phyloP scores from a whole-genome alignment of 495 filamentous ascomycete genomes.

The Trichocladium antarcticum region DNA sequence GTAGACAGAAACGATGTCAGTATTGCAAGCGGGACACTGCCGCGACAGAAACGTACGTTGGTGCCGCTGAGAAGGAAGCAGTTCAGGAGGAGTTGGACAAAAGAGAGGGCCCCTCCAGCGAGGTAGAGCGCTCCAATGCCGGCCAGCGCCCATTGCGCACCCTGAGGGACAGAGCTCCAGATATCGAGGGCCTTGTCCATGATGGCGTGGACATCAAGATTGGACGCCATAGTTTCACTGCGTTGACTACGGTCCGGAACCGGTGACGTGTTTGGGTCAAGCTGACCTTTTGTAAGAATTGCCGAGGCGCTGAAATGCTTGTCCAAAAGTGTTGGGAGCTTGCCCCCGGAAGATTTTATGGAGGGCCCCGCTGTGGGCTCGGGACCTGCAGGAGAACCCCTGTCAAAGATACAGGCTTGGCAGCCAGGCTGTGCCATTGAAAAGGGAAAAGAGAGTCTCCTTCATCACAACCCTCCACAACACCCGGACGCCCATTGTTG shows the following conservation, averaged over 20 bases:
- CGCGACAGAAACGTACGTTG: conserved; percentile 33
- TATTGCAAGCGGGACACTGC: not conserved
- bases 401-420: too few relatives aligned
- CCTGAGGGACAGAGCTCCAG: conserved; percentile 30
- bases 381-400: too few relatives aligned
- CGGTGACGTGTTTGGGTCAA: not conserved
- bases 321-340: conserved; percentile 1
- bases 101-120: conserved; percentile 45
- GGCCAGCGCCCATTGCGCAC: conserved; percentile 29
- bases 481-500: not conserved
- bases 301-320: not conserved
- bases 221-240: conserved; percentile 2
- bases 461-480: not conserved
- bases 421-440: too few relatives aligned
- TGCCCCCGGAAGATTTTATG: not conserved
- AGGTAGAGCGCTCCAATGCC: conserved; percentile 51
- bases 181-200: conserved; percentile 30
- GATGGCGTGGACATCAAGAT: conserved; percentile 2
- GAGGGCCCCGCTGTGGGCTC: not conserved
- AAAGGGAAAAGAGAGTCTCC: not conserved
- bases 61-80: conserved; percentile 62
- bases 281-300: not conserved
- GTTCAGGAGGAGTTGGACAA: conserved; percentile 55
- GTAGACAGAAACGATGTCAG: conserved; percentile 2
- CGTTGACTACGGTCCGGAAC: not conserved